Conservation (phyloP, 257 asterid genomes). For the Rauvolfia tetraphylla region DNA sequence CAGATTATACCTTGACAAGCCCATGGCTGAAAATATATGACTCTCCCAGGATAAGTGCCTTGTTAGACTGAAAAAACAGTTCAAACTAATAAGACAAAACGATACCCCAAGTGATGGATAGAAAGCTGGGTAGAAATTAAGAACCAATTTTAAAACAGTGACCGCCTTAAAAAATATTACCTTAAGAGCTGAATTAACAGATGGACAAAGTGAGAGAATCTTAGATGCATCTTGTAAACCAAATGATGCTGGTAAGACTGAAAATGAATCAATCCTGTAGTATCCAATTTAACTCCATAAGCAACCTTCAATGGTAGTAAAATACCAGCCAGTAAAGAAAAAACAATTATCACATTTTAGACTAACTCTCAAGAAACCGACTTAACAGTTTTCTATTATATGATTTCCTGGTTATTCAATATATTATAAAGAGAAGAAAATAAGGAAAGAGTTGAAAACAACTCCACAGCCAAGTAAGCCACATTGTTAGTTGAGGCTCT, state of each 20-base stretch:
- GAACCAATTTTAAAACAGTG: conserved; percentile 4
- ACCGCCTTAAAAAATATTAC: conserved; percentile 29
- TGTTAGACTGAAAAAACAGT: conserved; percentile 58
- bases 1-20: conserved; percentile 69
- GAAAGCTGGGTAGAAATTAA: not conserved
- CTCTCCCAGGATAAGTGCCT: conserved; percentile 79
- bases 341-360: not conserved
- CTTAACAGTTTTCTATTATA: not conserved
- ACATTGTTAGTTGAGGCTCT: not conserved
- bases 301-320: conserved; percentile 11
- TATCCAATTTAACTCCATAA: conserved; percentile 7
- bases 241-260: conserved; percentile 81
- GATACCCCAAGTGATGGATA: too few relatives aligned
- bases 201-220: conserved; percentile 75
- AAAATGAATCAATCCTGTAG: conserved; percentile 86
- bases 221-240: conserved; percentile 76
- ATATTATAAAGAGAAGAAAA: not conserved
- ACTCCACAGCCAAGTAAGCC: not conserved
- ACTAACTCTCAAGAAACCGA: not conserved
- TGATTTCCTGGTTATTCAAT: not conserved
- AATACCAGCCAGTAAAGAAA: not conserved
- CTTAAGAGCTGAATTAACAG: conserved; percentile 77
- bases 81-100: conserved; percentile 16
- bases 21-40: conserved; percentile 70
- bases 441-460: not conserved